Evolutionary conservation across 768 basidiomycete genomes (phyloP), one percentile per base, ranked within the genome.

Genomic region (Pleurotus ostreatus): DNA sequence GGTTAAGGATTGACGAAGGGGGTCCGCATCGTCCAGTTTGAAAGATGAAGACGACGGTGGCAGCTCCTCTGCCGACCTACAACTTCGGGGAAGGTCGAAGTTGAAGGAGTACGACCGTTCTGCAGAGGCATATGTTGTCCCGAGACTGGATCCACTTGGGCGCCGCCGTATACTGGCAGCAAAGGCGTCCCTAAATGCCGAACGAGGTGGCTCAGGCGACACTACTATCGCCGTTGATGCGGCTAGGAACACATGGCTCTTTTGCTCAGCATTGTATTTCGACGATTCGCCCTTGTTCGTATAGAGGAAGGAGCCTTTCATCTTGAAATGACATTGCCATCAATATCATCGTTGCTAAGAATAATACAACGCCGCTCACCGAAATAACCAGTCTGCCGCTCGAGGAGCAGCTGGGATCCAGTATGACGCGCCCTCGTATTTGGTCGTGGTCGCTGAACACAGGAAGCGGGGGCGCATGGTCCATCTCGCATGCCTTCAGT

Each of bases 361-460:
- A 34, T 34, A 16, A 37, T 20, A 46, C 45, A 44, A 49, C 8
- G 38, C 23, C 49, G 61, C 13, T 23, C 43, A 88, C 88, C 18
- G 81, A 74, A 45, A 89, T 72, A 13, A 76, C 72, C 49, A 89
- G 68, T 16, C 77, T 77, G n/a, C 88, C 87, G 3, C 76, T 75
- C 57, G 72, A 78, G 48, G 73, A 70, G 64, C 73, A 81, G 57
- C 63, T 77, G 11, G 79, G 72, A 61, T 84, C 82, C 1, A 89
- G 75, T 15, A 76, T 73, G 12, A 89, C 77, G 54, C 76, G 80
- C 34, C 88, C 88, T 59, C 76, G 73, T 13, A 89, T 73, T 59
- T 74, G 78, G 63, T 87, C 85, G 46, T 79, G 76, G 51, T 83
- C 78, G 34, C 79, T 77, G 60, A 85, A 89, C 3, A 88, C 82